Evolutionary conservation across 1,284 basidiomycete genomes (phyloP), one percentile per base, ranked within the genome.

Genomic region (Ustilago trichophora): DNA sequence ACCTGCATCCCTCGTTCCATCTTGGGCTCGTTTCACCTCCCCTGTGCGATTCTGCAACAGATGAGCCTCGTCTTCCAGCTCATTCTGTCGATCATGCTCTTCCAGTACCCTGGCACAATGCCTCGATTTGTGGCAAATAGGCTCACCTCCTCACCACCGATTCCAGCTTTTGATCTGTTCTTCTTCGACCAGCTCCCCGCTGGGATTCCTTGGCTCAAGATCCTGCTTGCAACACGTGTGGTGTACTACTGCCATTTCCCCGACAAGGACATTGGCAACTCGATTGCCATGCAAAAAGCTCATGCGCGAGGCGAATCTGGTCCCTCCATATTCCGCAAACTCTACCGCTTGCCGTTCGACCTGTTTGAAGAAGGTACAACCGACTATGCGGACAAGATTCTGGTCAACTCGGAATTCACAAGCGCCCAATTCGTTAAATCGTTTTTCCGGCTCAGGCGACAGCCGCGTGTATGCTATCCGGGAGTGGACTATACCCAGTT

Each of bases 181-280:
- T 89, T 98, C 59, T 90, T 98, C 15, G 96, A 98, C 83, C 95
- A 98, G 81, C 87, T 98, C 18, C 92, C 92, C 2, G 92, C 92
- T 2, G 92, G 90, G 59, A 86, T 98, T 16, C 95, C 95, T 0
- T 84, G 95, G 62, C 85, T 98, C 1, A 87, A 91, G 12, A 81
- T 85, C 46, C 79, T 91, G 10, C 87, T 85, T 3, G 84, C 85
- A 11, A 91, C 87, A 10, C 87, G 91, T 1, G 90, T 96, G 21
- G 88, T 98, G 15, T 98, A 97, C 83, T 98, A 98, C 82, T 96
- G 93, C 75, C 95, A 98, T 82, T 98, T 98, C 76, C 95, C 96
- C 0, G 78, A 80, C 47, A 91, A 91, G 2, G 87, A 87, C 18
- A 91, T 89, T 67, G 85, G 88, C 3, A 88, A 89, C 15, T 70